phyloP scores from a whole-genome alignment of 306 rosid genomes.

The Pyrus communis region DNA sequence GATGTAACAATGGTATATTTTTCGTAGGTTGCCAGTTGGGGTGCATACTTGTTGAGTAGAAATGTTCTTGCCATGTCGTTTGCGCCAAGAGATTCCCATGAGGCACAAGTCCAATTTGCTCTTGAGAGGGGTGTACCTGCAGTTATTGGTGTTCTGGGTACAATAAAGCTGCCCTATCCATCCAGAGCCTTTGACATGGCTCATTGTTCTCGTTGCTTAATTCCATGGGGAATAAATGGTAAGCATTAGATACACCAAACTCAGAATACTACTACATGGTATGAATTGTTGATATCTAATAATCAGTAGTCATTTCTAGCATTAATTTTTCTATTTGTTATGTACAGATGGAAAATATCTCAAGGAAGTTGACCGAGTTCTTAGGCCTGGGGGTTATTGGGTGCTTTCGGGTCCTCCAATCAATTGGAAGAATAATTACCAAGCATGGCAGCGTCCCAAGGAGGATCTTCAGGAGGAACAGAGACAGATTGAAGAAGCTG shows the following conservation, averaged over 20 bases:
- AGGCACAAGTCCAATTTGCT: conserved; percentile 98
- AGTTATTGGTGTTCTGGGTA: conserved; percentile 85
- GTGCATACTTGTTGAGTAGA: conserved; percentile 91
- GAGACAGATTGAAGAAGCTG: conserved; percentile 67
- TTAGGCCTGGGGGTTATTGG: conserved; percentile 99
- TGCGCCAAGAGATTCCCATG: conserved; percentile 94
- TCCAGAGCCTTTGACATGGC: conserved; percentile 97
- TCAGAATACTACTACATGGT: not conserved
- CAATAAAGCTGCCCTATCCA: conserved; percentile 85
- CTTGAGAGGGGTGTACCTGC: conserved; percentile 97
- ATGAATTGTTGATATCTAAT: not conserved
- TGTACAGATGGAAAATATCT: conserved; percentile 73
- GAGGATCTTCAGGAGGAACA: conserved; percentile 86
- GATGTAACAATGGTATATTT: conserved; percentile 11
- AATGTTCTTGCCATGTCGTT: conserved; percentile 89
- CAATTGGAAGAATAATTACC: conserved; percentile 73
- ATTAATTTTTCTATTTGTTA: not conserved
- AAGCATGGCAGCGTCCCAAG: conserved; percentile 81
- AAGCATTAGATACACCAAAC: conserved; percentile 19
- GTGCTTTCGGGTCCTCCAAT: conserved; percentile 96
- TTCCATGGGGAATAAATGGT: conserved; percentile 94
- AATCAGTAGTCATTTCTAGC: not conserved
- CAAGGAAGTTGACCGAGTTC: conserved; percentile 93
- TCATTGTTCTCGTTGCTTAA: conserved; percentile 96
- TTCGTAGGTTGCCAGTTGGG: conserved; percentile 93